phyloP scores from a whole-genome alignment of 495 filamentous ascomycete genomes.

The Lasiosphaeris hirsuta region DNA sequence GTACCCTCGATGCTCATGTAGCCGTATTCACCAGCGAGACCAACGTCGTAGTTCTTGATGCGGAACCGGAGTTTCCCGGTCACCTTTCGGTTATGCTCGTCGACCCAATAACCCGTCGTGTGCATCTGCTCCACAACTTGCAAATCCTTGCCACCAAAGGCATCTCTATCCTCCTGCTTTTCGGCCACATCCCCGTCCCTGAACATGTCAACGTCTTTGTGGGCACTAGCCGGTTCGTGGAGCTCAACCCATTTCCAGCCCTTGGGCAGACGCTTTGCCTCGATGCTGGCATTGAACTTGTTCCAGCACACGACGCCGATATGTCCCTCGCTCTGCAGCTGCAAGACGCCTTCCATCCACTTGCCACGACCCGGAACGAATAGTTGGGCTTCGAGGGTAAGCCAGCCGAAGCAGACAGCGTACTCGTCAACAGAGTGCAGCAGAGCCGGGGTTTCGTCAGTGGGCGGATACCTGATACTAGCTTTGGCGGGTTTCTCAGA shows the following conservation, averaged over 20 bases:
- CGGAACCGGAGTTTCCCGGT: conserved; percentile 44
- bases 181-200: conserved; percentile 20
- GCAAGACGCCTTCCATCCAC: conserved; percentile 47
- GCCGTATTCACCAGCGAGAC: conserved; percentile 46
- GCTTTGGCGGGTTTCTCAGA: conserved; percentile 40
- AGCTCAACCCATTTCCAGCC: conserved; percentile 48
- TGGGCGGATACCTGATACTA: conserved; percentile 28
- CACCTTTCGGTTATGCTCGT: conserved; percentile 35
- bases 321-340: conserved; percentile 47
- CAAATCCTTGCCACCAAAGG: conserved; percentile 27
- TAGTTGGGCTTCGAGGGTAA: conserved; percentile 44
- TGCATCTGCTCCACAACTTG: conserved; percentile 42
- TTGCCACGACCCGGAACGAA: conserved; percentile 46
- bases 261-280: conserved; percentile 40
- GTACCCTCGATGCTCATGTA: conserved; percentile 49
- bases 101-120: conserved; percentile 49
- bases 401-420: conserved; percentile 44
- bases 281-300: conserved; percentile 50
- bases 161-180: too few relatives aligned
- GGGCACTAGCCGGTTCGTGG: conserved; percentile 21
- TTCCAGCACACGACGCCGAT: conserved; percentile 49
- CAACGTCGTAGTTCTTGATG: conserved; percentile 50
- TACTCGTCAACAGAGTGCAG: conserved; percentile 44
- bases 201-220: conserved; percentile 9
- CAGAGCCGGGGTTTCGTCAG: conserved; percentile 37